phyloP scores from a whole-genome alignment of 257 asterid genomes.

The Fraxinus americana region DNA sequence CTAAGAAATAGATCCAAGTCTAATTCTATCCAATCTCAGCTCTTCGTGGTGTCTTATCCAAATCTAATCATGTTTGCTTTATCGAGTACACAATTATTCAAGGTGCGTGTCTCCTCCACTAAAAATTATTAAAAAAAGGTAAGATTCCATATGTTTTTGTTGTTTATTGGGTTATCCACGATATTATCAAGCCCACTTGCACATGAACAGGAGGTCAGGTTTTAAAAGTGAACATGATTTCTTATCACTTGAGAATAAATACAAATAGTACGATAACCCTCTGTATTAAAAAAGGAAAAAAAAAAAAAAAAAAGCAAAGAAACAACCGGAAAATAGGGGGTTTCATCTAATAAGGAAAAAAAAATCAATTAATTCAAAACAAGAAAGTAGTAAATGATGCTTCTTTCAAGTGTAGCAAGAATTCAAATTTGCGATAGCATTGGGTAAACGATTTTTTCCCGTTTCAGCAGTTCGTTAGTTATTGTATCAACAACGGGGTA shows the following conservation, averaged over 20 bases:
- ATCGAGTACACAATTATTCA: constrained; percentile 10
- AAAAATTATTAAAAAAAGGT: constrained; percentile 30
- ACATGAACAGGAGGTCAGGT: constrained; percentile 11
- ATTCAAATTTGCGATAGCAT: too few species aligned
- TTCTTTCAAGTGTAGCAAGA: neutral
- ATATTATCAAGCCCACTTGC: constrained; percentile 20
- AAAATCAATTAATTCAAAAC: neutral
- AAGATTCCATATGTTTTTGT: constrained; percentile 56
- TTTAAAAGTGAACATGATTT: neutral
- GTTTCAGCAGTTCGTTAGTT: too few species aligned
- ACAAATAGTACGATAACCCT: neutral
- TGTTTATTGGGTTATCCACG: constrained; percentile 26
- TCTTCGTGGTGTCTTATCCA: constrained; percentile 17
- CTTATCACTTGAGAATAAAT: neutral
- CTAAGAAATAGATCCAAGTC: neutral
- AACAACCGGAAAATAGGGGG: neutral
- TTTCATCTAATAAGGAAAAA: too few species aligned
- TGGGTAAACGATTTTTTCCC: neutral
- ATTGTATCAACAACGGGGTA: too few species aligned
- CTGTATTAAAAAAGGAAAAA: too few species aligned
- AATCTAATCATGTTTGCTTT: constrained; percentile 4
- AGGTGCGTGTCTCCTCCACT: constrained; percentile 31
- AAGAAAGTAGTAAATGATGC: neutral
- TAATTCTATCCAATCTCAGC: neutral
- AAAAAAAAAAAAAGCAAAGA: neutral